These are phyloP conservation scores for Trichoderma sp. DNA, from an alignment of 2,329 filamentous ascomycete genomes.

Conservation along the genomic window DNA sequence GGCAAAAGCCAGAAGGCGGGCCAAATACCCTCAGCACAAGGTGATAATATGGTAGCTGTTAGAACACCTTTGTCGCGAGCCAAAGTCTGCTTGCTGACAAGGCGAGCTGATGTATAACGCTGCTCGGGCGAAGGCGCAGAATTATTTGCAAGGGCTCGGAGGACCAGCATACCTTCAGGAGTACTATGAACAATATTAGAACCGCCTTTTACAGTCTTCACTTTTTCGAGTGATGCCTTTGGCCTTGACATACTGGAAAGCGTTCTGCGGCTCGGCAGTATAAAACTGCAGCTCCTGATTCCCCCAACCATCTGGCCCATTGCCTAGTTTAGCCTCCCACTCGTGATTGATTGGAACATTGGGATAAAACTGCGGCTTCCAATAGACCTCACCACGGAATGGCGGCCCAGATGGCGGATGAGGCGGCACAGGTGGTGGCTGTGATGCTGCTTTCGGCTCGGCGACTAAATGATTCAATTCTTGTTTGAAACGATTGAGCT, in stretches of 20 bases:
- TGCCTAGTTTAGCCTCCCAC: constrained; percentile 53
- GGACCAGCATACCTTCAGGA: constrained; percentile 47
- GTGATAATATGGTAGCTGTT: constrained; percentile 48
- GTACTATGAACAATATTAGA: constrained; percentile 31
- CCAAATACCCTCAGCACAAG: constrained; percentile 56
- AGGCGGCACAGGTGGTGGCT: constrained; percentile 18
- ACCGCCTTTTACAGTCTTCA: background rate
- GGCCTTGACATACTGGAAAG: constrained; percentile 43
- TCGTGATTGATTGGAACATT: constrained; percentile 45
- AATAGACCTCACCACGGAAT: constrained; percentile 39
- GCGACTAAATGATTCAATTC: constrained; percentile 37
- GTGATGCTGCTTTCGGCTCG: constrained; percentile 26
- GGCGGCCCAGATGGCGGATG: constrained; percentile 23
- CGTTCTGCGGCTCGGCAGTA: constrained; percentile 46
- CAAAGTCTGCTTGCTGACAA: constrained; percentile 52
- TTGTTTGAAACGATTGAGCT: constrained; percentile 39
- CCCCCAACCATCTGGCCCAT: constrained; percentile 58
- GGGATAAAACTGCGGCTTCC: constrained; percentile 50
- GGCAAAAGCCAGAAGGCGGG: constrained; percentile 61
- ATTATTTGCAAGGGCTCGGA: constrained; percentile 47
- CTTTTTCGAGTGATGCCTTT: background rate
- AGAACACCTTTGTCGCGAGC: constrained; percentile 50
- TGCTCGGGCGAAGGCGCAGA: constrained; percentile 34
- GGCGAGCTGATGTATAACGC: constrained; percentile 53
- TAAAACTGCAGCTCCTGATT: constrained; percentile 61